A percentile compares a stretch with the other conserved stretches of the same genome.
phyloP scores from a whole-genome alignment of 345 rosid genomes.

The Ceriops decandra region DNA sequence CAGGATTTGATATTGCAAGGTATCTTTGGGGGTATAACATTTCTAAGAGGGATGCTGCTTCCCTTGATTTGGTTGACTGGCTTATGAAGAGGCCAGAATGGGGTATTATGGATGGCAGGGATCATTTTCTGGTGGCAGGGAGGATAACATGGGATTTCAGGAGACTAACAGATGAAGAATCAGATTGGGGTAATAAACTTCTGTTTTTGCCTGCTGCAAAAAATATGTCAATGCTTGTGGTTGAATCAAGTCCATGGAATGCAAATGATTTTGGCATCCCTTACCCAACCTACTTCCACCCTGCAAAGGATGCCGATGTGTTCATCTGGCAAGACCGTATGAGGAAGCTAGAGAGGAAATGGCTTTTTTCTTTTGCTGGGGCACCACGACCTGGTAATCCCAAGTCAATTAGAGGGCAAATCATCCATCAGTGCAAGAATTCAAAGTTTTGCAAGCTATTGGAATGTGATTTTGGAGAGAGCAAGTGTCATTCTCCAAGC shows the following conservation, averaged over 20 bases:
- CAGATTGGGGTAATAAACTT: constrained; percentile 91
- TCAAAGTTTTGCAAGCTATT: constrained; percentile 56
- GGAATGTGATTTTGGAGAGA: constrained; percentile 88
- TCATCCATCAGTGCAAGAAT: constrained; percentile 64
- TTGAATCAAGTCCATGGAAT: constrained; percentile 96
- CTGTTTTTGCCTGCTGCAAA: constrained; percentile 77
- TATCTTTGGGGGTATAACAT: constrained; percentile 78
- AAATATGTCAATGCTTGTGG: constrained; percentile 93
- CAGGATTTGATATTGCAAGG: constrained; percentile 81
- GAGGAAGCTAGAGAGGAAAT: constrained; percentile 77
- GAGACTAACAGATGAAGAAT: constrained; percentile 62
- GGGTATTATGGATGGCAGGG: constrained; percentile 77
- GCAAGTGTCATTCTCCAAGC: constrained; percentile 91
- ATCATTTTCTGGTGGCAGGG: constrained; percentile 89
- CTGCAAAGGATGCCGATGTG: constrained; percentile 75
- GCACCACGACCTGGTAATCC: constrained; percentile 78
- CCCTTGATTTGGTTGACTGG: constrained; percentile 84
- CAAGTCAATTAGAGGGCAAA: constrained; percentile 76
- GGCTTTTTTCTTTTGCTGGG: constrained; percentile 96
- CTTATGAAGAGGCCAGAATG: constrained; percentile 82
- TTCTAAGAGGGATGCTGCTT: constrained; percentile 71
- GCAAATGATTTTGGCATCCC: constrained; percentile 89
- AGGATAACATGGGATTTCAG: constrained; percentile 95
- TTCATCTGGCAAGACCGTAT: constrained; percentile 76
- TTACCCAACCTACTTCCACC: constrained; percentile 85